These are phyloP conservation scores for Diaporthe longicolla DNA, from an alignment of 2,329 filamentous ascomycete species.

Conservation along the genomic window DNA sequence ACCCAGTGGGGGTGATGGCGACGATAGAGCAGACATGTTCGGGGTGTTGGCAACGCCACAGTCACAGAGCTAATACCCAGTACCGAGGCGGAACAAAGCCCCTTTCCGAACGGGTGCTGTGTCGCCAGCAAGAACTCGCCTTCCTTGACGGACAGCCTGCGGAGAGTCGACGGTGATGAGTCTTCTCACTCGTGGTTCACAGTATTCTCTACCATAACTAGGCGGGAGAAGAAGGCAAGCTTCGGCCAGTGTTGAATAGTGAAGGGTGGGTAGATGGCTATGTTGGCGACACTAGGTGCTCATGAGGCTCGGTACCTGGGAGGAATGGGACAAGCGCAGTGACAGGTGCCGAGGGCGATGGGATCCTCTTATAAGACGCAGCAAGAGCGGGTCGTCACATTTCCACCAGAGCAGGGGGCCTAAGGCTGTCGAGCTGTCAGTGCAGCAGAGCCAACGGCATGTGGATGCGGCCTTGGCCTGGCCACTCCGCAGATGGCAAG, in stretches of 20 bases:
- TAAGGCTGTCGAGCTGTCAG: constrained; percentile 28
- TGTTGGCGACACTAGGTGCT: background rate
- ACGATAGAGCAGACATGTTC: constrained; percentile 49
- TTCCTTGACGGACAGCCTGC: background rate
- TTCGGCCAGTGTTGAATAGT: background rate
- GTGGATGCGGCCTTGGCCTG: constrained; percentile 30
- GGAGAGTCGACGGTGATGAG: too few species aligned
- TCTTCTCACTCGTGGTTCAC: background rate
- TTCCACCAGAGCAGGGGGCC: constrained; percentile 16
- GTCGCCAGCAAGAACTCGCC: background rate
- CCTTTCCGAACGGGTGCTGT: background rate
- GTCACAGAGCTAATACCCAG: constrained; percentile 7
- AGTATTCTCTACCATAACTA: background rate
- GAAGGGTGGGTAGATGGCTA: background rate
- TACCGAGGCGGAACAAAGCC: background rate
- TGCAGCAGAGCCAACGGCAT: constrained; percentile 36
- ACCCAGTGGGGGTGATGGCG: constrained; percentile 50
- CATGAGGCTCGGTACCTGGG: background rate
- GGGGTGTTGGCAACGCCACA: constrained; percentile 2
- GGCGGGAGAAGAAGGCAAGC: background rate
- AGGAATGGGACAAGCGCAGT: background rate
- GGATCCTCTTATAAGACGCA: constrained; percentile 38
- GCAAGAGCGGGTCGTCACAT: constrained; percentile 37
- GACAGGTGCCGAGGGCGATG: constrained; percentile 16
- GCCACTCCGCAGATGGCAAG: constrained; percentile 26